Evolutionary conservation across 139 green algal species (phyloP).

Genomic region (Auxenochlorella pyrenoidosa): DNA sequence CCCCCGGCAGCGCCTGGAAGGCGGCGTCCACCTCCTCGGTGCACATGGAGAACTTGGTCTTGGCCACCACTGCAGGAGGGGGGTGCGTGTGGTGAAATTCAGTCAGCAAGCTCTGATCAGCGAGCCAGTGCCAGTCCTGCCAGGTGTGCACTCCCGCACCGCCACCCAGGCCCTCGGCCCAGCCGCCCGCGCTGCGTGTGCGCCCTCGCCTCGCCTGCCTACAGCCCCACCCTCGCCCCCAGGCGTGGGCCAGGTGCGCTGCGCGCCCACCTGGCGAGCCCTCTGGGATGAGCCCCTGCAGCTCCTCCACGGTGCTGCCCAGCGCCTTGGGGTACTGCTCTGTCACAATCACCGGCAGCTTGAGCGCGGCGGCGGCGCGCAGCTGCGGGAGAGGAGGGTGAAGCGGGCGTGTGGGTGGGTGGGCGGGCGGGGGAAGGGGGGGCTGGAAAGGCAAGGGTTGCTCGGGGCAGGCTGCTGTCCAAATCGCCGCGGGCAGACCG

Average conservation of each 20-base stretch:
- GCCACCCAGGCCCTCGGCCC: too few relatives aligned
- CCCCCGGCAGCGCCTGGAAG: conserved; percentile 29
- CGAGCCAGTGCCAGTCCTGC: too few relatives aligned
- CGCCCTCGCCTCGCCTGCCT: too few relatives aligned
- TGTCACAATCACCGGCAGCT: conserved; percentile 80
- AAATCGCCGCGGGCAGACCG: too few relatives aligned
- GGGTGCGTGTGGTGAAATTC: too few relatives aligned
- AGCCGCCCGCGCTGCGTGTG: too few relatives aligned
- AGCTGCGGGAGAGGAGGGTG: conserved; percentile 49
- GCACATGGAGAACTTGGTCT: conserved; percentile 60
- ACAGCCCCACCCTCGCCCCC: too few relatives aligned
- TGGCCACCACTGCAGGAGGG: conserved; percentile 46
- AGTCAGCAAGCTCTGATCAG: too few relatives aligned
- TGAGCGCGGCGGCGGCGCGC: conserved; percentile 59
- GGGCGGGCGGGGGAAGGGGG: not conserved
- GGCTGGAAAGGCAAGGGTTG: not conserved
- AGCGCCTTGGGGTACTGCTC: conserved; percentile 91
- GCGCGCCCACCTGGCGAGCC: not conserved
- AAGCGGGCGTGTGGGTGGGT: not conserved
- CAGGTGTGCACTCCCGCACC: too few relatives aligned
- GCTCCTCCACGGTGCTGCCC: conserved; percentile 75
- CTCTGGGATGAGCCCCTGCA: conserved; percentile 60
- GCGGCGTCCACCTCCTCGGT: conserved; percentile 49
- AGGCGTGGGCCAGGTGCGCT: too few relatives aligned
- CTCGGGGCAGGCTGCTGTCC: too few relatives aligned